These are phyloP conservation scores for Suillus plorans DNA, from an alignment of 768 basidiomycete genomes.

Conservation along the genomic window DNA sequence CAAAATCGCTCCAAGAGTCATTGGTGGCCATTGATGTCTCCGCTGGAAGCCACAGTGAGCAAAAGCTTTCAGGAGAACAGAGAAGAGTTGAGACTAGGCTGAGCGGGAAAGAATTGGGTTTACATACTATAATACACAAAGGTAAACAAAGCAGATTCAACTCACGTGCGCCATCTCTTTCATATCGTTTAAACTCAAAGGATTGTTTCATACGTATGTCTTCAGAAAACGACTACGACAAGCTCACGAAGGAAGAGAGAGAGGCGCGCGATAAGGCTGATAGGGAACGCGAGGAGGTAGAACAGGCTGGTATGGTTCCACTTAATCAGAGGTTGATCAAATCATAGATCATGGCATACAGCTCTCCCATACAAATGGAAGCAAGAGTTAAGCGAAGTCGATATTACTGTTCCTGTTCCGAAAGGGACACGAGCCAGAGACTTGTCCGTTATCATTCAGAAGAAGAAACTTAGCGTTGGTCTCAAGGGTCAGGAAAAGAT, in stretches of 20 bases:
- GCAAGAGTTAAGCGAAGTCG: conserved; percentile 86
- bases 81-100: conserved; percentile 9
- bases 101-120: conserved; percentile 18
- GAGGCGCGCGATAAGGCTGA: conserved; percentile 69
- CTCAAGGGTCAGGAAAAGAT: conserved; percentile 86
- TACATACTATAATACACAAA: conserved; percentile 29
- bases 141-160: conserved; percentile 25
- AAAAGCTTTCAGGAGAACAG: conserved; percentile 13
- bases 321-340: conserved; percentile 21
- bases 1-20: conserved; percentile 72
- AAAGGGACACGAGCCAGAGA: conserved; percentile 83
- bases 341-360: conserved; percentile 30
- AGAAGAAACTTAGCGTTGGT: conserved; percentile 79
- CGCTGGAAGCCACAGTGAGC: conserved; percentile 7
- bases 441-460: conserved; percentile 70
- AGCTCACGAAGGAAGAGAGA: conserved; percentile 73
- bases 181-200: conserved; percentile 9
- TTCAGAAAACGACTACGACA: conserved; percentile 62
- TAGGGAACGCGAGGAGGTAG: conserved; percentile 65
- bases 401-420: conserved; percentile 80
- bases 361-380: conserved; percentile 91
- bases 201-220: conserved; percentile 29
- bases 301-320: conserved; percentile 75
- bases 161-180: conserved; percentile 31
- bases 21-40: conserved; percentile 53